Evolutionary conservation across 192 early-diverging fungal genomes (phyloP).

Genomic region (Podila verticillata): DNA sequence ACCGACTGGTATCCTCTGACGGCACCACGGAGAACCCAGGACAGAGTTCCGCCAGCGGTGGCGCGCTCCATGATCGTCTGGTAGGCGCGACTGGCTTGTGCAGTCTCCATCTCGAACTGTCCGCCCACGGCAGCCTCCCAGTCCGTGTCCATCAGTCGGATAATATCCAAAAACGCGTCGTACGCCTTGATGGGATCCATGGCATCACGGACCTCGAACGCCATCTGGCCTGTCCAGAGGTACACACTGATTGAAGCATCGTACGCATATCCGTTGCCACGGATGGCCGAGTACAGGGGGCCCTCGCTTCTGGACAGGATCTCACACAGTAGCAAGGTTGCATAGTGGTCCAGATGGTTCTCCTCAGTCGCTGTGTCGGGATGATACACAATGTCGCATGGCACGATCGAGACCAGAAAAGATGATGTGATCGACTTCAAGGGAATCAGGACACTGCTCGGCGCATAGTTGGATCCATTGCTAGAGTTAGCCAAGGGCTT

Average conservation of each 20-base stretch:
- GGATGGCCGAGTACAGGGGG: constrained; percentile 77
- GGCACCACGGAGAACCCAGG: constrained; percentile 46
- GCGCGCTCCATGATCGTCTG: constrained; percentile 50
- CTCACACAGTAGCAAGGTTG: constrained; percentile 71
- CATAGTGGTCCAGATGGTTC: constrained; percentile 58
- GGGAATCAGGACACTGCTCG: constrained; percentile 57
- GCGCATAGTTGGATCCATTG: constrained; percentile 5
- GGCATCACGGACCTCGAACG: constrained; percentile 40
- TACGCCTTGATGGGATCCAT: constrained; percentile 49
- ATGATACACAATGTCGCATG: constrained; percentile 54
- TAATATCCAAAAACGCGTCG: constrained; percentile 50
- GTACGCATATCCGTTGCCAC: constrained; percentile 83
- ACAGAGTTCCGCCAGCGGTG: constrained; percentile 38
- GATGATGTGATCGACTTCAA: constrained; percentile 59
- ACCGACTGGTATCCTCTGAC: constrained; percentile 61
- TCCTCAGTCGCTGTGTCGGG: constrained; percentile 47
- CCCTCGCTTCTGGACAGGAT: constrained; percentile 79
- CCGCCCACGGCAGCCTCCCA: constrained; percentile 38
- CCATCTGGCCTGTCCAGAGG: constrained; percentile 66
- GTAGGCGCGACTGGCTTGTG: constrained; percentile 42
- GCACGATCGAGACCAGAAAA: constrained; percentile 48
- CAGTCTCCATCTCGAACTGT: constrained; percentile 48
- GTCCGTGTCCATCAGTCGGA: constrained; percentile 41
- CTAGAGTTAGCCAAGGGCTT: constrained; percentile 43
- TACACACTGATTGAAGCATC: constrained; percentile 64